These are phyloP conservation scores for Phytophthora pluvialis DNA, from an alignment of 352 stramenopile genomes.

Conservation along the genomic window DNA sequence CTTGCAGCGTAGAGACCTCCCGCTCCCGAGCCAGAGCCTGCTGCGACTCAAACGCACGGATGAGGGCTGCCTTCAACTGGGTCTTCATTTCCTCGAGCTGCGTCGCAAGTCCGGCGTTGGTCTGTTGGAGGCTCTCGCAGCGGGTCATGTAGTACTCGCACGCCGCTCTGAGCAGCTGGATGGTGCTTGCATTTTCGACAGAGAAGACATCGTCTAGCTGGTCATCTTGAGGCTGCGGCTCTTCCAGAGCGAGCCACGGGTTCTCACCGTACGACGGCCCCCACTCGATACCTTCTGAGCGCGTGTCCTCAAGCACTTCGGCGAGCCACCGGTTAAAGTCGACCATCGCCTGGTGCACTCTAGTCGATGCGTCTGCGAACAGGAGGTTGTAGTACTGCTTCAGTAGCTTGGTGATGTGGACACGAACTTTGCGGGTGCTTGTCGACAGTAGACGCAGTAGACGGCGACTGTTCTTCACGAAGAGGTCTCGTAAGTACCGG, in stretches of 20 bases:
- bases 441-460: conserved; percentile 28
- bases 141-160: conserved; percentile 40
- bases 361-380: conserved; percentile 20
- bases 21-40: conserved; percentile 23
- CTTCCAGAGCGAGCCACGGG: conserved; percentile 27
- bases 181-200: conserved; percentile 18
- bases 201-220: conserved; percentile 12
- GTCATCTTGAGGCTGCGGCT: conserved; percentile 18
- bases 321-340: conserved; percentile 43
- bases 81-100: conserved; percentile 27
- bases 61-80: conserved; percentile 32
- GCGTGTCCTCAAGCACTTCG: conserved; percentile 29
- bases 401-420: conserved; percentile 21
- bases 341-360: conserved; percentile 28
- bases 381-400: conserved; percentile 22
- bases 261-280: conserved; percentile 22
- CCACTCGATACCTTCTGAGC: conserved; percentile 30
- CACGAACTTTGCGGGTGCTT: conserved; percentile 5
- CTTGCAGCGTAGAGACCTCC: conserved; percentile 27
- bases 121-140: conserved; percentile 26
- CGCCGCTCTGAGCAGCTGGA: conserved; percentile 32
- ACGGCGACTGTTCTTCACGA: conserved; percentile 28
- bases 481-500: conserved; percentile 20
- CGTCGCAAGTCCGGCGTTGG: conserved; percentile 18
- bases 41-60: conserved; percentile 27